phyloP scores from a whole-genome alignment of 345 rosid genomes.

The Melaleuca alternifolia region DNA sequence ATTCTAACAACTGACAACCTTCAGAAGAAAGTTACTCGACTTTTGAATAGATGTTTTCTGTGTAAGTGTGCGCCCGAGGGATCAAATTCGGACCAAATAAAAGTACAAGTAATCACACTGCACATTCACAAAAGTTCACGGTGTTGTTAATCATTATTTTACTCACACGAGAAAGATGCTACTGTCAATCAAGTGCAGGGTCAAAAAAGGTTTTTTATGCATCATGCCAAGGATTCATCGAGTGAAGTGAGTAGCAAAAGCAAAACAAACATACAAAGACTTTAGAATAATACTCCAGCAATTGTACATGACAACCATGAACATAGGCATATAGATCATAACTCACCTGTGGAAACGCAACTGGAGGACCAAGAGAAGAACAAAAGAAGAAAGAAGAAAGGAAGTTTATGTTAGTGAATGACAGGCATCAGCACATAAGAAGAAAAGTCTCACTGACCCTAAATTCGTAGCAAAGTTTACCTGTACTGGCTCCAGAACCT shows the following conservation, averaged over 20 bases:
- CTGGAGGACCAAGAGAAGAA: conserved; percentile 27
- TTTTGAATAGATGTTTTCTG: not conserved
- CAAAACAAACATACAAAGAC: not conserved
- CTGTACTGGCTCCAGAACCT: conserved; percentile 27
- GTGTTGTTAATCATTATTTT: not conserved
- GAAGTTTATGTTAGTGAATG: not conserved
- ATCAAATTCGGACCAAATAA: not conserved
- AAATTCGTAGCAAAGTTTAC: not conserved
- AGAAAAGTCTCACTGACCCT: not conserved
- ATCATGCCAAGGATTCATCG: not conserved
- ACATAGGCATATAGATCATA: not conserved
- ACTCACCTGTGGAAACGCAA: conserved; percentile 92
- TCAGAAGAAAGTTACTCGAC: not conserved
- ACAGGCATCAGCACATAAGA: not conserved
- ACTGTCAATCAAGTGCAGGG: not conserved
- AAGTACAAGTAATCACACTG: not conserved
- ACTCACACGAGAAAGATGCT: not conserved
- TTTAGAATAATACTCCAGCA: not conserved
- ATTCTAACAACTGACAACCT: not conserved
- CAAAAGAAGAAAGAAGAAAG: not conserved
- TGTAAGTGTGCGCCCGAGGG: not conserved
- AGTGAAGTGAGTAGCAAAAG: not conserved
- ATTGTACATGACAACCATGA: not conserved
- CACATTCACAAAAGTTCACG: not conserved
- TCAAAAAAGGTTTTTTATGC: not conserved